phyloP scores from a whole-genome alignment of 1,139 yeast species.

The Hyphopichia wangnamkhiaoensis region DNA sequence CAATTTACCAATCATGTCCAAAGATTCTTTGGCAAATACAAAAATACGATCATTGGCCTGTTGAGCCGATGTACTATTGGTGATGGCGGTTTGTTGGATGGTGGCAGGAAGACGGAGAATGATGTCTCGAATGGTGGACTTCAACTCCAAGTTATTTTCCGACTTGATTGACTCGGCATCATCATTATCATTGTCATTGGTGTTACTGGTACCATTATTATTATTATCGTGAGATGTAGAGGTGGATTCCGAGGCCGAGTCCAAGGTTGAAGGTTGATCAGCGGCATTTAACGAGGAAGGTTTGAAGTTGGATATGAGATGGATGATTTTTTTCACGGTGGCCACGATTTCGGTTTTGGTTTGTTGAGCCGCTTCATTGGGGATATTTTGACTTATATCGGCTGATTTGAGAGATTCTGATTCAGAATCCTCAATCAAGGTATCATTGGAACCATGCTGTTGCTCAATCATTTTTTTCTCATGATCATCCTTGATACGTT shows the following conservation, averaged over 20 bases:
- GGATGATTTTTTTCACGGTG: conserved; percentile 86
- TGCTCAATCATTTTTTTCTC: background rate
- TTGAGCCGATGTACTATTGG: conserved; percentile 23
- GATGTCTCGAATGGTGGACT: conserved; percentile 78
- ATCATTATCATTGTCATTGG: background rate
- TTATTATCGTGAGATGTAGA: no score
- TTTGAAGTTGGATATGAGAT: conserved; percentile 81
- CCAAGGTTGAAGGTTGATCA: conserved; percentile 13
- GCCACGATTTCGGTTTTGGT: conserved; percentile 81
- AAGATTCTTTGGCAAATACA: conserved; percentile 82
- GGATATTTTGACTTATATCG: no score
- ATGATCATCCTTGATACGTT: background rate
- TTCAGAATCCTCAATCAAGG: conserved; percentile 9
- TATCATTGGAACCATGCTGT: background rate
- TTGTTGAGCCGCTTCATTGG: conserved; percentile 34
- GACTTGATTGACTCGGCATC: background rate
- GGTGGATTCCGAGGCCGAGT: conserved; percentile 2
- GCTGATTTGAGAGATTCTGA: background rate
- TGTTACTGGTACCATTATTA: conserved; percentile 10
- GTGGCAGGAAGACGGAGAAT: conserved; percentile 67
- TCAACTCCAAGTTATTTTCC: conserved; percentile 26
- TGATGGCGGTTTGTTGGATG: conserved; percentile 30
- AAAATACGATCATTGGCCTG: conserved; percentile 65
- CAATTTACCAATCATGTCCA: conserved; percentile 83
- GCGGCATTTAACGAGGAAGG: conserved; percentile 57